Base-by-base conservation (phyloP, 305 asterid genomes). In the Fraxinus angustifolia region DNA sequence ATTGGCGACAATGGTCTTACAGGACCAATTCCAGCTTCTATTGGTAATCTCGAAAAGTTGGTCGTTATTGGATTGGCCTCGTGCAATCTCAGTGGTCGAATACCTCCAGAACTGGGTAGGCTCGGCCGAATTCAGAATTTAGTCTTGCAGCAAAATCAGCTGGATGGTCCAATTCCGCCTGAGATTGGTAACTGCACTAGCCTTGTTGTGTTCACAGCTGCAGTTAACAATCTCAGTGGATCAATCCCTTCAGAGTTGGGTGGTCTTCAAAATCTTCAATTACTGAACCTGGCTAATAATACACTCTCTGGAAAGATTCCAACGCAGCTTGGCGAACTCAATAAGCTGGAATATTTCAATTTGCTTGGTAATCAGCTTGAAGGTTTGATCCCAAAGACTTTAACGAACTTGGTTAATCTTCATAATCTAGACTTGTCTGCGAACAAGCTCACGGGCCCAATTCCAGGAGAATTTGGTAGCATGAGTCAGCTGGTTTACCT, bases 1-100 rank as follows among this genome's bases (percentile, higher is more conserved):
- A 85, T 95, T 42, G 99, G 99, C 16, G 98, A 95, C 86, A 95
- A 93, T 71, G 81, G 53, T 73, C 88, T 95, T 80, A 81, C 93
- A 1, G 99, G 99, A 14, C 42, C 77, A 0, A 91, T 95, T 56
- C 99, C 99, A 1, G 23, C 88, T 33, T 83, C 89, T 28, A 21
- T 93, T 4, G 93, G 89, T 68, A 33, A 84, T 73, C 97, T 93
- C 16, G 85, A 8, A 16, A 89, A 76, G 19, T 82, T 95, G 82
- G 79, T 73, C 31, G 33, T 82, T 75, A 95, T 95, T 26, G 99
- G 92, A 0, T 11, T 95, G 68, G 98, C 97, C 36, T 89, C 98
- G 14, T 93, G 97, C 89, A 82, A 84, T 11, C 88, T 95, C 78
- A 81, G 84, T 79, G 97, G 98, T 2, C 76, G 48, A 0, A 90